Evolutionary conservation across 2,329 filamentous ascomycete genomes (phyloP), one percentile per base, ranked within the genome.

Genomic region (Mycosphaerella sp.): DNA sequence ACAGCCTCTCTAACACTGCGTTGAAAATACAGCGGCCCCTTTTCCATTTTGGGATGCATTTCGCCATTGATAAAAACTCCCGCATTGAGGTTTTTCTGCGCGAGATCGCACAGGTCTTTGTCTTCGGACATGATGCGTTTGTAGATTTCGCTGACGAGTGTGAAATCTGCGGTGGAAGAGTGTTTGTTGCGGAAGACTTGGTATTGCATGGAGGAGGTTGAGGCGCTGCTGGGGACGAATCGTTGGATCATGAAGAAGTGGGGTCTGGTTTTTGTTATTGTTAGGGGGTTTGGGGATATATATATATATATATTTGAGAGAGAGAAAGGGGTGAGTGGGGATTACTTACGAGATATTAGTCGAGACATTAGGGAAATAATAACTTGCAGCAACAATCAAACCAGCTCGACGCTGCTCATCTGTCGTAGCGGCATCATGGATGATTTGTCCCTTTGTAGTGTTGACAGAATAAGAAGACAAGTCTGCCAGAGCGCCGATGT

Each of bases 191-290:
- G 75, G 73, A 77, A 85, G 47, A 85, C 77, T 64, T 85, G 80
- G 67, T 85, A 84, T 53, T 74, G 73, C 78, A 85, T 84, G 39
- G 72, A 71, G 1, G 77, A 78, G 41, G 69, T 75, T 36, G 69
- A 73, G 0, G 81, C 72, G 1, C 73, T 71, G 45, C 70, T 75
- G 10, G 82, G 82, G 10, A 84, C 73, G 67, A 84, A 83, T 54
- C 80, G 74, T 64, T 84, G 80, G 51, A 84, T 78, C 72, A 82
- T 81, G 69, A 85, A 79, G 68, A 84, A 84, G 68, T 84, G 73
- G n/a, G 79, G 76, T 11, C 78, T 79, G 57, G 42, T 1, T 12
- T 23, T n/a, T n/a, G n/a, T n/a, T n/a, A n/a, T n/a, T n/a, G n/a
- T n/a, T n/a, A n/a, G n/a, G n/a, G n/a, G n/a, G n/a, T n/a, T n/a